phyloP scores from a whole-genome alignment of 2,329 filamentous ascomycete species.

The Colletotrichum aenigma region DNA sequence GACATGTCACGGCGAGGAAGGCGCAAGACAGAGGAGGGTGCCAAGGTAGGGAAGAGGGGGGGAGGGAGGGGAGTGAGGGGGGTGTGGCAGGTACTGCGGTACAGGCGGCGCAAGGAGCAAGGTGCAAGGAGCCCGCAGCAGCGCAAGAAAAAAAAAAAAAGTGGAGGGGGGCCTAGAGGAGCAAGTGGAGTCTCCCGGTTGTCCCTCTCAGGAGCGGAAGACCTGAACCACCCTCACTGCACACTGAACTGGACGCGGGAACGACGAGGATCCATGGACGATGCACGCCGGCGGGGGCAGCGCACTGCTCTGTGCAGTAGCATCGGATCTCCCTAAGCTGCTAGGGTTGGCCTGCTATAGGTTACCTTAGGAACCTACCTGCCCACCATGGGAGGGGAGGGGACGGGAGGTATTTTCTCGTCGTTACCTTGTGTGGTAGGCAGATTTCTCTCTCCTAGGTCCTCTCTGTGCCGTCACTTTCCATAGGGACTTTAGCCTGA shows the following conservation, averaged over 20 bases:
- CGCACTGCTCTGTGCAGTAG: constrained; percentile 3
- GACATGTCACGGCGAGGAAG: not conserved
- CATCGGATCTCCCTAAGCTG: constrained; percentile 14
- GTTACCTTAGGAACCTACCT: not conserved
- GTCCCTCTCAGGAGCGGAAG: not conserved
- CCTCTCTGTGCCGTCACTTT: not conserved
- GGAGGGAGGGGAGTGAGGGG: not conserved
- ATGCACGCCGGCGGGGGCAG: constrained; percentile 11
- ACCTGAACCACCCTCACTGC: not conserved
- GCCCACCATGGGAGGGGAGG: not conserved
- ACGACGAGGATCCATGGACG: not conserved
- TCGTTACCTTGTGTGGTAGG: not conserved
- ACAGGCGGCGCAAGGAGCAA: not conserved
- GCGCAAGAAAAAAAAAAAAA: not conserved
- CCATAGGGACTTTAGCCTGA: not conserved
- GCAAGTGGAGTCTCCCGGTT: not conserved
- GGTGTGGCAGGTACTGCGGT: not conserved
- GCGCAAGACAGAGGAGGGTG: not conserved
- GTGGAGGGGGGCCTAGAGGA: not conserved
- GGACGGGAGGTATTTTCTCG: not conserved
- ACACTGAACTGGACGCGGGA: not conserved
- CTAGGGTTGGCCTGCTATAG: not conserved
- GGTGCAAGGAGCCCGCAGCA: not conserved
- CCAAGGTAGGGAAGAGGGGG: not conserved
- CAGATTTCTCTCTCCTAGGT: not conserved